Conservation (phyloP, 768 basidiomycete genomes). For the Boletus rufocinnamomeus region DNA sequence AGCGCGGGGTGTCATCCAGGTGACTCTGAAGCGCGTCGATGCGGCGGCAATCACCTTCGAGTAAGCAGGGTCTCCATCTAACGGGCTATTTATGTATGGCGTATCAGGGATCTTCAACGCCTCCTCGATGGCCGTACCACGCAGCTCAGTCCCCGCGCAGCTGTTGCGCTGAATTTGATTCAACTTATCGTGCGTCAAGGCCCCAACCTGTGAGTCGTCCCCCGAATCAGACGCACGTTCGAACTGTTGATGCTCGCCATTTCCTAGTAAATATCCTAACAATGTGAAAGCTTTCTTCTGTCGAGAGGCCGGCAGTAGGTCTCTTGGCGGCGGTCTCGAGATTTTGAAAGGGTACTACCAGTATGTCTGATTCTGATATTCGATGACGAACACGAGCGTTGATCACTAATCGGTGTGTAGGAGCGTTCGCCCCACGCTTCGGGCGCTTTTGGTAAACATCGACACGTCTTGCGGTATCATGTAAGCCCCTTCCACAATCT, state of each 20-base stretch:
- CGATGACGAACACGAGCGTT: neutral
- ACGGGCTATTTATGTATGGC: neutral
- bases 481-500: constrained; percentile 29
- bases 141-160: constrained; percentile 30
- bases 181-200: constrained; percentile 52
- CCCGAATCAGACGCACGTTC: neutral
- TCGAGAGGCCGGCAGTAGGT: constrained; percentile 28
- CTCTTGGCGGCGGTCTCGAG: constrained; percentile 39
- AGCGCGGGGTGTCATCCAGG: constrained; percentile 31
- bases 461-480: constrained; percentile 49
- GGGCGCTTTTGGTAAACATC: constrained; percentile 45
- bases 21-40: constrained; percentile 41
- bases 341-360: constrained; percentile 53
- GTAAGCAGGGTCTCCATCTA: constrained; percentile 24
- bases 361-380: constrained; percentile 33
- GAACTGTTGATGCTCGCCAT: neutral
- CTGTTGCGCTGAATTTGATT: constrained; percentile 46
- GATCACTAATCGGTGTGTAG: constrained; percentile 26
- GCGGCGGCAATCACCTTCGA: constrained; percentile 39
- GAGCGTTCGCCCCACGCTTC: constrained; percentile 47
- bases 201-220: constrained; percentile 42
- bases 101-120: constrained; percentile 25
- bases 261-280: constrained; percentile 43
- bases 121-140: constrained; percentile 29
- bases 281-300: constrained; percentile 50